These are phyloP conservation scores for Begonia masoniana DNA, from an alignment of 306 rosid genomes.

Conservation along the genomic window DNA sequence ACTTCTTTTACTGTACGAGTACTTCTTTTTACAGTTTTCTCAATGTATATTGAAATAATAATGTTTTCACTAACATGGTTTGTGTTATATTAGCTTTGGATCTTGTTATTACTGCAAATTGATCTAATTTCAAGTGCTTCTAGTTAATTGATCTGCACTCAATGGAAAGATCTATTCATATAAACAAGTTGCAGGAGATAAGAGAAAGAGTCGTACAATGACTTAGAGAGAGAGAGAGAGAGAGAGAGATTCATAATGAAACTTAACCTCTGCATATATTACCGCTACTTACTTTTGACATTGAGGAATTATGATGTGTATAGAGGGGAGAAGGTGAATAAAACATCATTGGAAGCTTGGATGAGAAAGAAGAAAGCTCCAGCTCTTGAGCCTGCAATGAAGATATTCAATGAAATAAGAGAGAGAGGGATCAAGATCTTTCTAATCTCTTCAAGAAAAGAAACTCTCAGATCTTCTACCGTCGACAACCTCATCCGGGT, in stretches of 20 bases:
- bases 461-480: constrained; percentile 35
- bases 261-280: not conserved
- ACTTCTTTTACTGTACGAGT: no score
- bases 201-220: no score
- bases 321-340: constrained; percentile 39
- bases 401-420: constrained; percentile 43
- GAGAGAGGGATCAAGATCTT: constrained; percentile 33
- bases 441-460: constrained; percentile 46
- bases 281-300: no score
- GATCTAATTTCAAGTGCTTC: no score
- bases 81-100: no score
- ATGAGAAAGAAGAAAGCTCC: constrained; percentile 42
- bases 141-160: no score
- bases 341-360: constrained; percentile 41
- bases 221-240: not conserved
- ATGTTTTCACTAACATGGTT: not conserved
- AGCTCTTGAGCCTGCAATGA: constrained; percentile 36
- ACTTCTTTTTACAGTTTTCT: no score
- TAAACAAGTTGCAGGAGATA: not conserved
- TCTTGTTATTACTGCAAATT: no score
- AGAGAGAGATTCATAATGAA: not conserved
- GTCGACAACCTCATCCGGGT: constrained; percentile 42
- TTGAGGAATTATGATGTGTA: not conserved
- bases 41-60: not conserved
- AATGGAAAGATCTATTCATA: no score